Base-by-base conservation (phyloP, 1,139 yeast species). In the Kurtzmaniella quercitrusa region DNA sequence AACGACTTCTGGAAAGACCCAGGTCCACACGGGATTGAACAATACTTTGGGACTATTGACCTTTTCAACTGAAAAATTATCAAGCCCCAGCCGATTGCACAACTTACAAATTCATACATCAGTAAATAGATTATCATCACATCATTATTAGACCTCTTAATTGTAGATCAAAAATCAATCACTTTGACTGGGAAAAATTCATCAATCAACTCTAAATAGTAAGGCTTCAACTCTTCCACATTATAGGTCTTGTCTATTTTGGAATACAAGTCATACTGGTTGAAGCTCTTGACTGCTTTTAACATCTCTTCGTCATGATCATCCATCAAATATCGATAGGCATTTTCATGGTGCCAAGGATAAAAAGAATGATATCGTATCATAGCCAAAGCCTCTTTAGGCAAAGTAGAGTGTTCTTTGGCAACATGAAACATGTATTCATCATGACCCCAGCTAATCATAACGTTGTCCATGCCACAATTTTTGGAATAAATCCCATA, bases 1-100 rank as follows among this genome's bases (percentile, higher is more conserved):
- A 73, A 90, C 58, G 97, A 90, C 61, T 73, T 65, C 65, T 90
- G 97, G 97, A 90, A 90, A 63, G 56, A 62, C n/a, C 91, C 96
- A 24, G 97, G 97, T 46, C 75, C 77, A 2, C 82, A 86, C 62
- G 85, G 83, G 51, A 82, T 90, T 57, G 97, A 90, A 66, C 96
- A 88, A 66, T 80, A 80, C 46, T 90, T 90, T 56, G 97, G 97
- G 55, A 71, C 81, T 48, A 70, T 81, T 42, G 64, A 73, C 34
- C 65, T 82, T 44, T 69, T 69, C 48, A 29, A 44, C 16, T 62
- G 54, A 31, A 31, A n/a, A 6, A n/a, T n/a, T n/a, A n/a, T n/a
- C n/a, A n/a, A n/a, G n/a, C n/a, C n/a, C n/a, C n/a, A n/a, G n/a
- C n/a, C n/a, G n/a, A n/a, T n/a, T n/a, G n/a, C n/a, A n/a, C n/a